Conservation (phyloP, 2,329 filamentous ascomycete genomes). For the Diaporthe humulicola region DNA sequence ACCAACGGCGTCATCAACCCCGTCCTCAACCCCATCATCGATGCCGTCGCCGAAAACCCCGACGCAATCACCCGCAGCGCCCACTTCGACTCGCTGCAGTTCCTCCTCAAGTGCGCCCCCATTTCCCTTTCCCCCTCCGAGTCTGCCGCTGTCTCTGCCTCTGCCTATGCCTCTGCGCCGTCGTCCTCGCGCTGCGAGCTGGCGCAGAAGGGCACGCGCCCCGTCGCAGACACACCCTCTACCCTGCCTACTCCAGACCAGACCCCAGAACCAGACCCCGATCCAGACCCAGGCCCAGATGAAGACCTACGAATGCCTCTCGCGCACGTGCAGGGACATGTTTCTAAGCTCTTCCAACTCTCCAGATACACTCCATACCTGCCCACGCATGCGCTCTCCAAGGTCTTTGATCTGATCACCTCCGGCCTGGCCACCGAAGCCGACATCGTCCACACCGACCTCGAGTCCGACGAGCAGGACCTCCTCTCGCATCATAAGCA, state of each 20-base stretch:
- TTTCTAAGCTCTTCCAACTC: constrained; percentile 73
- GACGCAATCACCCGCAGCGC: constrained; percentile 85
- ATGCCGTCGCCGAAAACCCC: constrained; percentile 91
- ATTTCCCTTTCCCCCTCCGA: constrained; percentile 56
- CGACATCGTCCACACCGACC: constrained; percentile 85
- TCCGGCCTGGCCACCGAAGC: constrained; percentile 89
- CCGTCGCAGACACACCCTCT: constrained; percentile 14
- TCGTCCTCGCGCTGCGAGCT: background rate
- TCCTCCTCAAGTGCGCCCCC: constrained; percentile 92
- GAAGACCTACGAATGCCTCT: background rate
- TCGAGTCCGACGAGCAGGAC: constrained; percentile 94
- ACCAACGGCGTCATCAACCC: constrained; percentile 84
- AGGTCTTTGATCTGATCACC: constrained; percentile 90
- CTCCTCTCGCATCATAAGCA: constrained; percentile 88
- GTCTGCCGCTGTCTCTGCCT: background rate
- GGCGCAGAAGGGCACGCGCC: background rate
- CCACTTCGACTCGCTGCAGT: constrained; percentile 93
- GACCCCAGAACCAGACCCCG: constrained; percentile 40
- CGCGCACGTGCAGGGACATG: constrained; percentile 56
- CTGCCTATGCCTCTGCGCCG: background rate
- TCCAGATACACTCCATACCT: constrained; percentile 86
- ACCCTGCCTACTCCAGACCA: constrained; percentile 37
- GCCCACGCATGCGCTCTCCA: constrained; percentile 86
- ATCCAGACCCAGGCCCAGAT: constrained; percentile 33
- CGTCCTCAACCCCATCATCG: constrained; percentile 91